Evolutionary conservation across 495 filamentous ascomycete genomes (phyloP).

Genomic region (Neurospora sp.): DNA sequence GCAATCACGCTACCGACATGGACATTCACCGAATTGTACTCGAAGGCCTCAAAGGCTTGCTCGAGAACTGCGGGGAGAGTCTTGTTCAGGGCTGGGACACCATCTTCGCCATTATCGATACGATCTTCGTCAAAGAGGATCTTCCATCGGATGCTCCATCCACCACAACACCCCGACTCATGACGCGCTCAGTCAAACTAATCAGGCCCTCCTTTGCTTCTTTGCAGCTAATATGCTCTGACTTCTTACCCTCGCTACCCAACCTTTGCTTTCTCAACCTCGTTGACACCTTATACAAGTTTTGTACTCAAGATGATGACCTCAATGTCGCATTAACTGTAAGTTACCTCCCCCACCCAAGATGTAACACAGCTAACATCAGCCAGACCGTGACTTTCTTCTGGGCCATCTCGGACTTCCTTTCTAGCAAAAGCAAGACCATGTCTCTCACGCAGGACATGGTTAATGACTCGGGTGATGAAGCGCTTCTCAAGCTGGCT

Average conservation of each 20-base stretch:
- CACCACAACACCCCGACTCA: slow-evolving; percentile 17
- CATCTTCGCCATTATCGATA: slow-evolving; percentile 76
- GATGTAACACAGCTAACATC: slow-evolving; percentile 13
- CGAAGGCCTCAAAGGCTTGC: slow-evolving; percentile 67
- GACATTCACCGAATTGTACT: slow-evolving; percentile 77
- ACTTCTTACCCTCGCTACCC: slow-evolving; percentile 76
- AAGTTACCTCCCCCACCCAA: slow-evolving; percentile 9
- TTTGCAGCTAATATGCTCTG: slow-evolving; percentile 85
- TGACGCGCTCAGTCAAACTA: slow-evolving; percentile 59
- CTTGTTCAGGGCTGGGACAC: slow-evolving; percentile 74
- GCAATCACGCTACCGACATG: slow-evolving; percentile 50
- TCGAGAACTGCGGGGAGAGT: slow-evolving; percentile 83
- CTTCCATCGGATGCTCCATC: slow-evolving; percentile 12
- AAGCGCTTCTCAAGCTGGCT: slow-evolving; percentile 39
- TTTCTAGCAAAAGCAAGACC: slow-evolving; percentile 41
- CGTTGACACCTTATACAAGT: slow-evolving; percentile 79
- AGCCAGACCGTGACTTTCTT: slow-evolving; percentile 77
- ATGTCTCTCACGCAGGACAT: slow-evolving; percentile 39
- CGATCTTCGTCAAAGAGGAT: slow-evolving; percentile 53
- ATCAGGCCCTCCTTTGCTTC: slow-evolving; percentile 80
- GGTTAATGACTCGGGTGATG: slow-evolving; percentile 40
- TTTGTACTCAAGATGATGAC: slow-evolving; percentile 79
- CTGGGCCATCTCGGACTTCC: slow-evolving; percentile 86
- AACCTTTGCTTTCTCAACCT: slow-evolving; percentile 69
- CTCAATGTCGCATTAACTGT: slow-evolving; percentile 91